Conservation (phyloP, 2,329 filamentous ascomycete genomes). For the Calonectria crousiana region DNA sequence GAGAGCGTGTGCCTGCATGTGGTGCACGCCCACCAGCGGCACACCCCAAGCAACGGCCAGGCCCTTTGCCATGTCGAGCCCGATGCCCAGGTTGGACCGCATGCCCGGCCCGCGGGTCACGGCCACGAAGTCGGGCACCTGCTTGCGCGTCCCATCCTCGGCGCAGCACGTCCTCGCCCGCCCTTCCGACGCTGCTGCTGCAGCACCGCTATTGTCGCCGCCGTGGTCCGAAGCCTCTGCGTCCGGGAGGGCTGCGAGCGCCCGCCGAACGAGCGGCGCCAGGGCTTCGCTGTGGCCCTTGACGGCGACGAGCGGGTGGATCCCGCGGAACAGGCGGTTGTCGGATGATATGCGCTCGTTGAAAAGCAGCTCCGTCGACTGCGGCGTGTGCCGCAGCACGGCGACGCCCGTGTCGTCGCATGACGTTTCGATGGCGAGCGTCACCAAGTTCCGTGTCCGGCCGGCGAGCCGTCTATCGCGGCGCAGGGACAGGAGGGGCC, state of each 20-base stretch:
- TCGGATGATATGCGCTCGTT: slow-evolving; percentile 86
- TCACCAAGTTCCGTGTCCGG: slow-evolving; percentile 58
- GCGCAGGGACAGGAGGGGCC: background rate
- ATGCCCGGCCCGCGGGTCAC: slow-evolving; percentile 94
- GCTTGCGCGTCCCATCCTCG: slow-evolving; percentile 35
- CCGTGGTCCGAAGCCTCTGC: background rate
- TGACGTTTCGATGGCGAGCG: slow-evolving; percentile 84
- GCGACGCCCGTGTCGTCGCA: slow-evolving; percentile 96
- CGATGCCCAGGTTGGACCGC: slow-evolving; percentile 80
- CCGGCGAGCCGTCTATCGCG: slow-evolving; percentile 8
- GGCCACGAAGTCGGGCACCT: slow-evolving; percentile 83
- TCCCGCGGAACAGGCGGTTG: slow-evolving; percentile 79
- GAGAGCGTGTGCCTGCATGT: slow-evolving; percentile 97
- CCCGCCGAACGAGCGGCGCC: slow-evolving; percentile 74
- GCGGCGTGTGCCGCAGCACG: slow-evolving; percentile 72
- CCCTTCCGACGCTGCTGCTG: background rate
- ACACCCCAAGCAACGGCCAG: slow-evolving; percentile 85
- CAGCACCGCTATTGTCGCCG: background rate
- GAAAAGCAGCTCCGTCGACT: slow-evolving; percentile 74
- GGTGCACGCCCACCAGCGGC: slow-evolving; percentile 88
- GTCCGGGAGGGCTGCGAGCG: slow-evolving; percentile 66
- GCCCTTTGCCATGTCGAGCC: slow-evolving; percentile 88
- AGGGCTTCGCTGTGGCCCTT: slow-evolving; percentile 81
- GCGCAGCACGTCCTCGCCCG: slow-evolving; percentile 25
- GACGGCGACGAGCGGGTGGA: slow-evolving; percentile 83